Evolutionary conservation across 2,329 filamentous ascomycete species (phyloP).

Genomic region (Xylariaceae sp.): DNA sequence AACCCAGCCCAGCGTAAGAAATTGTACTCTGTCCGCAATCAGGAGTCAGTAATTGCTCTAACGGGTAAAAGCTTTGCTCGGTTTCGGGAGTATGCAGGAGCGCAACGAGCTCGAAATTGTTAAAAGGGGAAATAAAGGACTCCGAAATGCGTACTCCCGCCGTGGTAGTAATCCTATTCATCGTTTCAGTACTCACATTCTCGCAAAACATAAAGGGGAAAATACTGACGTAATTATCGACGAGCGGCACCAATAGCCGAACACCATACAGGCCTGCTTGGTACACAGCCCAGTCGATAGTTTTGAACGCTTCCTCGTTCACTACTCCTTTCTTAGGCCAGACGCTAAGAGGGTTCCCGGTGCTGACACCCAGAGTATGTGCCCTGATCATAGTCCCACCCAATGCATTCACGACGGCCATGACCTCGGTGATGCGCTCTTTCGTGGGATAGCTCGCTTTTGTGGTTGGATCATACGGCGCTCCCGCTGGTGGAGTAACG

Average conservation of each 20-base stretch:
- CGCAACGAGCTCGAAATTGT: too few relatives aligned
- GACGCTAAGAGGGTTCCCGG: conserved; percentile 55
- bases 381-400: conserved; percentile 54
- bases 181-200: conserved; percentile 16
- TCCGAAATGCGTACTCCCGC: too few relatives aligned
- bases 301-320: conserved; percentile 53
- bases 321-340: conserved; percentile 48
- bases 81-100: too few relatives aligned
- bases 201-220: not conserved
- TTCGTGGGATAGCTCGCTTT: conserved; percentile 55
- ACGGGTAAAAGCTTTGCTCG: too few relatives aligned
- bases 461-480: conserved; percentile 52
- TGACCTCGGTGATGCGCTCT: conserved; percentile 53
- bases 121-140: too few relatives aligned
- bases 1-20: conserved; percentile 55
- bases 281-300: conserved; percentile 56
- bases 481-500: conserved; percentile 50
- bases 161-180: conserved; percentile 56
- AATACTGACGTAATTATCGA: conserved; percentile 52
- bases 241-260: conserved; percentile 52
- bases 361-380: conserved; percentile 55
- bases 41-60: too few relatives aligned
- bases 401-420: conserved; percentile 52
- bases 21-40: too few relatives aligned
- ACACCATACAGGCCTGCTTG: conserved; percentile 54